Base-by-base conservation (phyloP, 768 basidiomycete species). In the Suillus lakei region DNA sequence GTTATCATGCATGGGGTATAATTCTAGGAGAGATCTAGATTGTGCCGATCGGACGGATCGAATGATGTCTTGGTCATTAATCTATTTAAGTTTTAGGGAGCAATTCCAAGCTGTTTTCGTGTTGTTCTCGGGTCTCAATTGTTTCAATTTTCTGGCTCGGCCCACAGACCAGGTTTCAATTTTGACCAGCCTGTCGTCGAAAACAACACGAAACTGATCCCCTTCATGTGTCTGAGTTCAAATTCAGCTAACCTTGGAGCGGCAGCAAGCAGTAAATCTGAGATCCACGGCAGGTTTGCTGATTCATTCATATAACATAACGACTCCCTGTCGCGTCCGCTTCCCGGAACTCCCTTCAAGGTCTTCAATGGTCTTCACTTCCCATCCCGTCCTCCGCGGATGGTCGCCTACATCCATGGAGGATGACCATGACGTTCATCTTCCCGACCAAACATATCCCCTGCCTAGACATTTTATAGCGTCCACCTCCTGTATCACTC, bases 341-440 rank as follows among this genome's bases (percentile, higher is more conserved):
- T 39, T 74, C 68, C 58, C 76, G 46, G 72, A 70, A 36, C 64
- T 76, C 63, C 43, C 70, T 53, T 66, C 70, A 53, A 53, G 63
- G 63, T 76, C 66, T 64, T 67, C 64, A 67, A 70, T 61, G 72
- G 72, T 36, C 43, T 65, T 48, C 73, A 53, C 48, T 32, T 66
- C 66, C 56, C 68, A 68, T 30, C 61, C 51, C 26, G 54, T 63
- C 34, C 63, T 76, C 51, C 56, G 63, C 13, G 75, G 75, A 28
- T 76, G 75, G 75, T 73, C 75, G n/a, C 75, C 51, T 30, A 16
- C 76, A 16, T 53, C 61, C 36, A 61, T 65, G 13, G 69, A 60
- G n/a, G 72, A 72, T 43, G 75, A 78, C 61, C 67, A 76, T 18
- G 76, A 78, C 39, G 67, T 76, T 34, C 55, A 67, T 34, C 58